These are phyloP conservation scores for Alternaria gaisen DNA, from an alignment of 2,329 filamentous ascomycete genomes.

Conservation along the genomic window DNA sequence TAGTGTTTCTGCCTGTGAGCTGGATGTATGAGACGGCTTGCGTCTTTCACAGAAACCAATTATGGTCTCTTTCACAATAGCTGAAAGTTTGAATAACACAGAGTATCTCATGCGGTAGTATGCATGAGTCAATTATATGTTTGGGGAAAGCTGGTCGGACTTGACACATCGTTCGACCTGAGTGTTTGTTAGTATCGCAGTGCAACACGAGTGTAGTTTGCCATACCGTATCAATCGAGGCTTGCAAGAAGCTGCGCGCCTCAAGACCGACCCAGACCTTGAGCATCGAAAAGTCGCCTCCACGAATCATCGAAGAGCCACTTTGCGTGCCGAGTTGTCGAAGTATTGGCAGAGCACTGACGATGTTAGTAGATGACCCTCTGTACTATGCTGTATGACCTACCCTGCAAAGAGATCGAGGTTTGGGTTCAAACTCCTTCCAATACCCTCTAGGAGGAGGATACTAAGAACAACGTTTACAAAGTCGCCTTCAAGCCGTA, in stretches of 20 bases:
- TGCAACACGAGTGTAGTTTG: background rate
- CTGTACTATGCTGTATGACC: constrained; percentile 30
- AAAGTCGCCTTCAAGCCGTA: constrained; percentile 94
- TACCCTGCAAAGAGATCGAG: constrained; percentile 83
- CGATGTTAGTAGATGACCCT: constrained; percentile 16
- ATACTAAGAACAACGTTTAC: constrained; percentile 98
- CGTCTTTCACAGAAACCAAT: background rate
- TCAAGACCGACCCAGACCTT: constrained; percentile 92
- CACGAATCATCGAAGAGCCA: constrained; percentile 63
- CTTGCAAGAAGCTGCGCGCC: constrained; percentile 86
- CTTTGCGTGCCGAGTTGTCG: constrained; percentile 84
- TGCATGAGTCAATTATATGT: constrained; percentile 65
- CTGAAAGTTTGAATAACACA: background rate
- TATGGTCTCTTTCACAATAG: background rate
- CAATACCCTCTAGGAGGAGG: constrained; percentile 91
- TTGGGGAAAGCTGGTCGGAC: constrained; percentile 87
- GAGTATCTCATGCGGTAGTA: background rate
- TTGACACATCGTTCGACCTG: constrained; percentile 89
- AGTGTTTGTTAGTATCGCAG: constrained; percentile 8
- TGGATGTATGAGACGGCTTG: background rate
- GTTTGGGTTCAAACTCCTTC: constrained; percentile 83
- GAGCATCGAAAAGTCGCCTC: constrained; percentile 71
- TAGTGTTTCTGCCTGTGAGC: background rate
- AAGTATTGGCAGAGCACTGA: constrained; percentile 86
- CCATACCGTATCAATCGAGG: constrained; percentile 85